Evolutionary conservation across 2,329 filamentous ascomycete species (phyloP), one percentile per base, ranked within the genome.

Genomic region (Geosmithia flava): DNA sequence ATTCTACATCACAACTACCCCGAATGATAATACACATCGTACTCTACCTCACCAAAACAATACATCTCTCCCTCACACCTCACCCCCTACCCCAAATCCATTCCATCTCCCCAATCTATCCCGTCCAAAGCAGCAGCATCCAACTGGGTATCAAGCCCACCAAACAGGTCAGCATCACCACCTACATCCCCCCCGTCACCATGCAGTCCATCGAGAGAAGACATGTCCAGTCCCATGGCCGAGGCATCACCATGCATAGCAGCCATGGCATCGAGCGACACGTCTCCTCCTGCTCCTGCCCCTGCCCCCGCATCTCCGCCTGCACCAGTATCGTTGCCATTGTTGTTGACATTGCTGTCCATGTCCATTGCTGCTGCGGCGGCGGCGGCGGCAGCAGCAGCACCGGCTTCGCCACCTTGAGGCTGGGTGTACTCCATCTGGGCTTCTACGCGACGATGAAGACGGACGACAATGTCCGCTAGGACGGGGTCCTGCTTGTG

Each of bases 381-480:
- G 4, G 23, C 23, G 4, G 23, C 23, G 23, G 23, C 23, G 23
- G 23, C 23, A 5, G 23, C 23, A 8, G 23, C 51, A 61, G 53
- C 2, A 57, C 53, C 0, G 68, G 60, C 23, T 27, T 27, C 23
- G 8, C 23, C 23, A 8, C 23, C 23, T 5, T 27, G 23, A 27
- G 23, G 17, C n/a, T 42, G 41, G 17, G 41, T 5, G 17, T 20
- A 23, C 41, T 20, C 66, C 68, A 85, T 72, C 58, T 83, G 81
- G n/a, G 75, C 72, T 61, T 87, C 81, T 11, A 86, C 80, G 2
- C 73, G 70, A 23, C 81, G 70, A 58, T 83, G 69, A 7, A 85
- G 70, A 7, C 81, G 76, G 10, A 83, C 75, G 15, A 80, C 65
- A 8, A 74, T 74, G 60, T 85, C 81, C 1, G 80, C 80, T 43